Evolutionary conservation across 2,329 filamentous ascomycete genomes (phyloP).

Genomic region (Colletotrichum theobromicola): DNA sequence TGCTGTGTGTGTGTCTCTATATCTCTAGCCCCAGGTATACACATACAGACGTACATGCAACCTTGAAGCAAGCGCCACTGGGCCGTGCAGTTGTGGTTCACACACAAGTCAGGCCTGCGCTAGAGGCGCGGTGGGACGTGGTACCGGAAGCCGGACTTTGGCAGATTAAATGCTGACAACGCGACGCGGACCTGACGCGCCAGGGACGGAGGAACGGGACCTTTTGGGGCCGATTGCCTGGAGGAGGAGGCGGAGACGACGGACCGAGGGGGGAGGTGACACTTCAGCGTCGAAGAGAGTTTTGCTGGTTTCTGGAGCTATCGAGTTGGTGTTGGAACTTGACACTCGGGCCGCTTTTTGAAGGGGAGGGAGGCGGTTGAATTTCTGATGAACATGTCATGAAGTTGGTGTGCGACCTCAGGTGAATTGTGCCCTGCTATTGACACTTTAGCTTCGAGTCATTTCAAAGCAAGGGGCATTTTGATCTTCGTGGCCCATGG

Average conservation of each 20-base stretch:
- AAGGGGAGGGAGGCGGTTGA: background rate
- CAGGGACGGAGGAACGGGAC: background rate
- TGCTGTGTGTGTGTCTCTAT: too few species aligned
- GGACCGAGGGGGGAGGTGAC: background rate
- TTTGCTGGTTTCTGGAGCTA: background rate
- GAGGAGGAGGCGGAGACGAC: background rate
- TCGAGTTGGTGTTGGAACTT: background rate
- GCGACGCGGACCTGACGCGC: background rate
- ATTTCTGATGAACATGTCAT: background rate
- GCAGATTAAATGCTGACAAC: background rate
- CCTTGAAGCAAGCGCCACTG: background rate
- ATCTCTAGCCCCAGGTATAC: too few species aligned
- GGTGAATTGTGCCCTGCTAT: background rate
- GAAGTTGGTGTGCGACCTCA: background rate
- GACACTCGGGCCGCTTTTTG: background rate
- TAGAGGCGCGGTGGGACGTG: background rate
- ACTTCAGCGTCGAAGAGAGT: background rate
- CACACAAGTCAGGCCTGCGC: background rate
- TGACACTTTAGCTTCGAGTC: background rate
- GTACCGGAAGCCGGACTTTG: background rate
- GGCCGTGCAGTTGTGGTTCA: background rate
- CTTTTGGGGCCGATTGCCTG: background rate
- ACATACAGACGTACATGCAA: background rate
- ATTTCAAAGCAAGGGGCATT: background rate
- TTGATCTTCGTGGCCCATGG: background rate